These are phyloP conservation scores for Sechiopsis laciniata DNA, from an alignment of 306 rosid genomes.

Conservation along the genomic window DNA sequence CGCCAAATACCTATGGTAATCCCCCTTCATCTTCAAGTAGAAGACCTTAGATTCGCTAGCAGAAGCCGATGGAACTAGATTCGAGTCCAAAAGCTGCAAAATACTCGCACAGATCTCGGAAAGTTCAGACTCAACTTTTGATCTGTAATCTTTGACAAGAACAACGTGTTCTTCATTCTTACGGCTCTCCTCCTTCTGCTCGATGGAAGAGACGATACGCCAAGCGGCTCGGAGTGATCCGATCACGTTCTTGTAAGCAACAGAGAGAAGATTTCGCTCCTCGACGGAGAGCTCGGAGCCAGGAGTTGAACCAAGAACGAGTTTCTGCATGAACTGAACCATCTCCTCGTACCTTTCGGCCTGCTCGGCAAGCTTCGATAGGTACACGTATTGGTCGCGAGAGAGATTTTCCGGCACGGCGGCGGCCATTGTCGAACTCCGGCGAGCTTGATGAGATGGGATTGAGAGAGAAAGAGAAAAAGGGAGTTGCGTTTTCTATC, in stretches of 20 bases:
- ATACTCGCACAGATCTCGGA: slow-evolving; percentile 31
- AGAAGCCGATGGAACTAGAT: slow-evolving; percentile 31
- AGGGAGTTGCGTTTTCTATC: slow-evolving; percentile 1
- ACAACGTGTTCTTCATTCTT: slow-evolving; percentile 31
- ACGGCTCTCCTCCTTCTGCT: slow-evolving; percentile 41
- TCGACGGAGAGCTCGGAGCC: slow-evolving; percentile 31
- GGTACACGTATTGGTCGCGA: slow-evolving; percentile 32
- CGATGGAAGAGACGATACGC: slow-evolving; percentile 39
- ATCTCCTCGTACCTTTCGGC: slow-evolving; percentile 40
- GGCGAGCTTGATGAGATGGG: not conserved
- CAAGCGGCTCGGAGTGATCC: slow-evolving; percentile 40
- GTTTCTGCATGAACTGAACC: slow-evolving; percentile 30
- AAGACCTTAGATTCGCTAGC: slow-evolving; percentile 37
- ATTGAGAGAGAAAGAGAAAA: not conserved
- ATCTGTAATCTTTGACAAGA: slow-evolving; percentile 26
- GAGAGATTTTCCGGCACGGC: slow-evolving; percentile 21
- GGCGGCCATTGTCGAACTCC: slow-evolving; percentile 24
- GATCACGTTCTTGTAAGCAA: slow-evolving; percentile 37
- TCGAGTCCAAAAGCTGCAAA: slow-evolving; percentile 28
- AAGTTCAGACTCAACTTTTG: slow-evolving; percentile 35
- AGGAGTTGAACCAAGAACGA: slow-evolving; percentile 5
- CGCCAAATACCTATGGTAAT: slow-evolving; percentile 36
- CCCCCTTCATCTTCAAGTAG: slow-evolving; percentile 39
- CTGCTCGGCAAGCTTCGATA: slow-evolving; percentile 35
- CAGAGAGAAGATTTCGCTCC: slow-evolving; percentile 37